Evolutionary conservation across 345 rosid species (phyloP), one percentile per base, ranked within the genome.

Genomic region (Iberis pinnata): DNA sequence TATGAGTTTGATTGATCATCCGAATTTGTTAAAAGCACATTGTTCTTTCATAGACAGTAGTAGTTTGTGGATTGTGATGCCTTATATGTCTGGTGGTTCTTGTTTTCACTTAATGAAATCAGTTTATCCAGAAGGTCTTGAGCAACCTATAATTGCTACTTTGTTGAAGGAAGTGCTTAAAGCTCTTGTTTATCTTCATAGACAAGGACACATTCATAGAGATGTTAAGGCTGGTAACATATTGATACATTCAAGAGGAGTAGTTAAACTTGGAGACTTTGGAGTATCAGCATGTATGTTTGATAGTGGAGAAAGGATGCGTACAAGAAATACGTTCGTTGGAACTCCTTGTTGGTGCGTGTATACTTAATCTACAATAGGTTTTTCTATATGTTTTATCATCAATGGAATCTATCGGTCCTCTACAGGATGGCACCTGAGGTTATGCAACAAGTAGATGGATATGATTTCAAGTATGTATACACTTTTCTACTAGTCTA

Each of bases 151-250:
- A 16, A 88, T 88, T 41, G 88, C 87, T 57, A 82, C 84, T 43
- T 57, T 88, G 70, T 67, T 88, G 58, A 72, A 63, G 9, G 84
- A 88, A 72, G 83, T 83, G 41, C 87, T 88, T 18, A 88, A 71
- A 67, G 94, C 96, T 49, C 94, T 88, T 48, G 86, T 72, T 67
- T 88, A 88, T 78, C 85, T 88, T 35, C 96, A 84, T 76, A 59
- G 65, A 10, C 83, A 82, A 22, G 94, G 96, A 45, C 88, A 79
- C 56, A 88, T 88, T n/a, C 96, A 88, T 53, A 84, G 96, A 80
- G 96, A 88, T 67, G 88, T 88, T 50, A 88, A 84, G 94, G 86
- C 96, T 63, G 96, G 96, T 15, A 88, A 88, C 58, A 84, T 88
- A 58, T 56, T 88, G 67, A 40, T 88, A 64, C 80, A 88, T 56